A percentile compares a stretch with the other conserved stretches of the same genome.
These are phyloP conservation scores for Pseudovirgaria hyperparasitica DNA, from an alignment of 2,329 filamentous ascomycete genomes.

Conservation along the genomic window DNA sequence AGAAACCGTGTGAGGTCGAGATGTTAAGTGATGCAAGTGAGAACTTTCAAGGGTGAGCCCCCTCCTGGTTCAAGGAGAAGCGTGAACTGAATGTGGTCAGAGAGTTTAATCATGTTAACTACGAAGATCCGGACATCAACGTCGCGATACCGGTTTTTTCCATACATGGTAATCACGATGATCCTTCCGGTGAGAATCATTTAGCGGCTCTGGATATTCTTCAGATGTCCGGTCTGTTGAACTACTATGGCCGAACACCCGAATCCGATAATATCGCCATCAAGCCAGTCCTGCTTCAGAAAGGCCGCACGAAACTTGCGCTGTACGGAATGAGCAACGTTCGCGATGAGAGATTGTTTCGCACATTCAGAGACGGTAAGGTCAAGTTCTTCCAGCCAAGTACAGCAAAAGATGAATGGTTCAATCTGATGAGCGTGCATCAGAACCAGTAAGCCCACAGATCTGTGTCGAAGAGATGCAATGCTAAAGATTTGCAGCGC, in stretches of 20 bases:
- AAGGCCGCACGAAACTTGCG: conserved; percentile 83
- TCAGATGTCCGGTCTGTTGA: conserved; percentile 80
- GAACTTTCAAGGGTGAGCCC: conserved; percentile 58
- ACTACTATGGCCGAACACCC: conserved; percentile 88
- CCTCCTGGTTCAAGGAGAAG: not conserved
- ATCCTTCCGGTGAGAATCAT: conserved; percentile 92
- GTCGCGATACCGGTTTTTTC: conserved; percentile 95
- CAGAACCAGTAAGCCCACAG: conserved; percentile 58
- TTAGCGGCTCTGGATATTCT: conserved; percentile 82
- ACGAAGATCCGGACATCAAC: conserved; percentile 95
- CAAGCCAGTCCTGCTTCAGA: conserved; percentile 86
- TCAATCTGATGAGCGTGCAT: conserved; percentile 89
- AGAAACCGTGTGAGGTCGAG: conserved; percentile 90
- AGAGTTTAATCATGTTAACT: conserved; percentile 89
- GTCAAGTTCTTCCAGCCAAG: conserved; percentile 87
- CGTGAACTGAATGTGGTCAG: conserved; percentile 12
- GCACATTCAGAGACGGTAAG: conserved; percentile 83
- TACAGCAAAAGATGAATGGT: conserved; percentile 77
- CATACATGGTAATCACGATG: conserved; percentile 96
- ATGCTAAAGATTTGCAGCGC: conserved; percentile 30
- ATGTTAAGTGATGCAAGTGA: conserved; percentile 88
- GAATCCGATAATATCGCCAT: conserved; percentile 89
- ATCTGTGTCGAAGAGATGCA: not conserved
- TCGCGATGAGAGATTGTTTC: conserved; percentile 84
- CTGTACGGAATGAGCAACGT: conserved; percentile 94